phyloP scores from a whole-genome alignment of 768 basidiomycete genomes.

The Rhodotorula diobovata region DNA sequence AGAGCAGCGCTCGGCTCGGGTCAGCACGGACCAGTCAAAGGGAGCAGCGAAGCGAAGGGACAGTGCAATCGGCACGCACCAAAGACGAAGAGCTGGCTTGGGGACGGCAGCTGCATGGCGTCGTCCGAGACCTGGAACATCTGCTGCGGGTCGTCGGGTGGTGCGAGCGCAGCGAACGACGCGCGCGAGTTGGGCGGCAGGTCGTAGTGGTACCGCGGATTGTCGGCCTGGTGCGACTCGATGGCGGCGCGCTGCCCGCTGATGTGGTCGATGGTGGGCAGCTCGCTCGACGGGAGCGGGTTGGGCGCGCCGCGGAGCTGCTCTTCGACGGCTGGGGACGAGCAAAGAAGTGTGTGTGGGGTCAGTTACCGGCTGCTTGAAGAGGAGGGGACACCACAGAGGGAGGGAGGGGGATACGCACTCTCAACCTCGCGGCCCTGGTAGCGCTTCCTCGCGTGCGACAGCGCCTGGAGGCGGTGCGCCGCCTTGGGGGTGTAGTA shows the following conservation, averaged over 20 bases:
- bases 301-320: neutral
- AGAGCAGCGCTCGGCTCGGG: neutral
- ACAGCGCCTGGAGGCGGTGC: constrained; percentile 8
- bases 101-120: neutral
- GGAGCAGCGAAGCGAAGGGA: neutral
- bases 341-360: no score
- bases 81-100: constrained; percentile 22
- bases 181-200: neutral
- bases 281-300: neutral
- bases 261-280: neutral
- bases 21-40: neutral
- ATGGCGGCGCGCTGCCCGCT: neutral
- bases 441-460: neutral
- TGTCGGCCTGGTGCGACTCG: neutral
- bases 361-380: no score
- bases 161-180: neutral
- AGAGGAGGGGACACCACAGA: neutral
- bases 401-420: neutral
- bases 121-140: neutral
- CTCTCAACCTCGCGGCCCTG: constrained; percentile 2
- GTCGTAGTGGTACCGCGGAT: neutral
- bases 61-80: neutral
- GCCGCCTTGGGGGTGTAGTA: constrained; percentile 32
- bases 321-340: neutral
- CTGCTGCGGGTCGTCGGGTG: neutral